Conservation (phyloP, 2,329 filamentous ascomycete species). For the Fusarium vanettenii region DNA sequence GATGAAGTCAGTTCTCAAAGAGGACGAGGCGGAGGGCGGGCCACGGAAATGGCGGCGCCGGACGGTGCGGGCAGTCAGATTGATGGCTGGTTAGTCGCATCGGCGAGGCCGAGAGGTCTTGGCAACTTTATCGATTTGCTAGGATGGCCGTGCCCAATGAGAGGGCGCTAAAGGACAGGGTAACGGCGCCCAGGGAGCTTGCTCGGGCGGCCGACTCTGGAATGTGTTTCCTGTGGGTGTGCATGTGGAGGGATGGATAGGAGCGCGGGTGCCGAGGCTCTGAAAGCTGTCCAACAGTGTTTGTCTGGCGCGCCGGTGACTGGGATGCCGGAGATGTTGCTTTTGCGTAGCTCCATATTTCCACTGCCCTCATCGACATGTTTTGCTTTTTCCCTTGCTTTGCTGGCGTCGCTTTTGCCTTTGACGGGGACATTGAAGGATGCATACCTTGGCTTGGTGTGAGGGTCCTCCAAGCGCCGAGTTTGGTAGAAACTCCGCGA, state of each 20-base stretch:
- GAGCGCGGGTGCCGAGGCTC: constrained; percentile 27
- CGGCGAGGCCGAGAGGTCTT: constrained; percentile 43
- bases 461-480: not conserved
- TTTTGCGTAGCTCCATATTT: constrained; percentile 10
- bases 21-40: constrained; percentile 30
- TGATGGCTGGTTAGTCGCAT: constrained; percentile 37
- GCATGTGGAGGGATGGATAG: constrained; percentile 23
- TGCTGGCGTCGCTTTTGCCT: constrained; percentile 18
- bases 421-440: constrained; percentile 14
- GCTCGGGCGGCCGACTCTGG: constrained; percentile 40
- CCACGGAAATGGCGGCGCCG: constrained; percentile 29
- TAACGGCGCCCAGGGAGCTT: constrained; percentile 17
- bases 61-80: constrained; percentile 28
- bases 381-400: constrained; percentile 28
- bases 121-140: constrained; percentile 40
- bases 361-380: constrained; percentile 3
- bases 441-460: constrained; percentile 17
- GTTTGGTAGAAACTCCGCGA: constrained; percentile 22
- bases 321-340: not conserved
- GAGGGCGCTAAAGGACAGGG: constrained; percentile 5
- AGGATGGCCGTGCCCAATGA: constrained; percentile 29
- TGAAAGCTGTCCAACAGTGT: not conserved
- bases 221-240: constrained; percentile 33
- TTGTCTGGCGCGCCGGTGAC: not conserved
- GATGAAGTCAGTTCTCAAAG: constrained; percentile 34